A percentile compares a stretch with the other conserved stretches of the same genome.
These are phyloP conservation scores for Ogataea hybrid DNA, from an alignment of 1,139 yeast species.

Conservation along the genomic window DNA sequence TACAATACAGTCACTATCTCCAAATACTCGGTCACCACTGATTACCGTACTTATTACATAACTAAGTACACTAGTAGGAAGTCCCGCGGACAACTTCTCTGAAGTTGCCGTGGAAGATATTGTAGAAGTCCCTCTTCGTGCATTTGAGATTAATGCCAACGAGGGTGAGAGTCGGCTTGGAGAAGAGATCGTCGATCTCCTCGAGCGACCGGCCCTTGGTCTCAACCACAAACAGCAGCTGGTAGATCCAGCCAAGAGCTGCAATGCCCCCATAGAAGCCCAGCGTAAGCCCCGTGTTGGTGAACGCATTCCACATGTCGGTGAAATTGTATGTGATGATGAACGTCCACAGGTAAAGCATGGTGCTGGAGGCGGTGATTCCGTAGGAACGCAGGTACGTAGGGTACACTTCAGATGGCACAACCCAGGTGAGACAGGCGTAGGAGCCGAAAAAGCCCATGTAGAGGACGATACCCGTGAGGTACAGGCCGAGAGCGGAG, in stretches of 20 bases:
- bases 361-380: constrained; percentile 54
- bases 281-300: constrained; percentile 58
- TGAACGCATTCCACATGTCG: constrained; percentile 54
- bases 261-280: constrained; percentile 68
- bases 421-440: constrained; percentile 58
- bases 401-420: constrained; percentile 49
- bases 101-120: constrained; percentile 21
- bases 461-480: constrained; percentile 59
- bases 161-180: constrained; percentile 21
- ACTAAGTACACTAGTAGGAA: constrained; percentile 3
- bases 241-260: constrained; percentile 54
- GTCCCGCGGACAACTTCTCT: constrained; percentile 18
- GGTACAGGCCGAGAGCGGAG: constrained; percentile 54
- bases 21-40: neutral
- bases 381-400: constrained; percentile 48
- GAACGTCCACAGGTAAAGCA: constrained; percentile 61
- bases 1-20: too few relatives aligned
- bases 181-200: constrained; percentile 53
- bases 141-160: constrained; percentile 19
- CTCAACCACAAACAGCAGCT: constrained; percentile 39
- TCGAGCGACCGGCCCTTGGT: constrained; percentile 64
- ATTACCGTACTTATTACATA: neutral
- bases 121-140: constrained; percentile 19
- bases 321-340: constrained; percentile 58
- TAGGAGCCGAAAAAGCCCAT: constrained; percentile 66